Conservation (phyloP, 2,329 filamentous ascomycete species). For the Stromatinia cepivora region DNA sequence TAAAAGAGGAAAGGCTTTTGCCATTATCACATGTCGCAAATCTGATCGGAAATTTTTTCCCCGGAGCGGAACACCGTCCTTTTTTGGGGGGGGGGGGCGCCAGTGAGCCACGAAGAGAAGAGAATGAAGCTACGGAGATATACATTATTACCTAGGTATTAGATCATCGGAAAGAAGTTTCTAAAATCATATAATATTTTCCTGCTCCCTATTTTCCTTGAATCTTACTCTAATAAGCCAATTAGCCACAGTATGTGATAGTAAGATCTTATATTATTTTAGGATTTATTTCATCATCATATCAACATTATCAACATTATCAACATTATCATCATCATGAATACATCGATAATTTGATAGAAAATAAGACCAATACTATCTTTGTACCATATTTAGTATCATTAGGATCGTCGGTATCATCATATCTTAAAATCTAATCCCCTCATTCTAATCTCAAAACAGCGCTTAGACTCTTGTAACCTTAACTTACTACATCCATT, state of each 20-base stretch:
- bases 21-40: slow-evolving; percentile 8
- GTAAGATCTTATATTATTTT: too few relatives aligned
- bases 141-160: neutral
- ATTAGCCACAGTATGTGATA: too few relatives aligned
- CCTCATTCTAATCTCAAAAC: neutral
- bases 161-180: slow-evolving; percentile 10
- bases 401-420: neutral
- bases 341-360: too few relatives aligned
- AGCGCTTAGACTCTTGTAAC: slow-evolving; percentile 11
- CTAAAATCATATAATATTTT: slow-evolving; percentile 4
- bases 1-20: neutral
- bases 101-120: neutral
- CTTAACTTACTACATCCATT: slow-evolving; percentile 1
- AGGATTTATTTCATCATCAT: neutral
- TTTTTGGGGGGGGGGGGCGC: neutral
- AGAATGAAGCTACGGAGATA: slow-evolving; percentile 18
- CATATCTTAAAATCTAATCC: neutral
- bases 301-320: neutral
- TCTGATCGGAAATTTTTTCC: slow-evolving; percentile 1
- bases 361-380: too few relatives aligned
- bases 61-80: neutral
- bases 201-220: slow-evolving; percentile 13
- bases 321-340: neutral
- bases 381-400: too few relatives aligned
- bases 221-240: neutral